Percentiles rank a stretch among this genome's conserved stretches.
Evolutionary conservation across 441 rosid genomes (phyloP).

Genomic region (Daphne laureola): DNA sequence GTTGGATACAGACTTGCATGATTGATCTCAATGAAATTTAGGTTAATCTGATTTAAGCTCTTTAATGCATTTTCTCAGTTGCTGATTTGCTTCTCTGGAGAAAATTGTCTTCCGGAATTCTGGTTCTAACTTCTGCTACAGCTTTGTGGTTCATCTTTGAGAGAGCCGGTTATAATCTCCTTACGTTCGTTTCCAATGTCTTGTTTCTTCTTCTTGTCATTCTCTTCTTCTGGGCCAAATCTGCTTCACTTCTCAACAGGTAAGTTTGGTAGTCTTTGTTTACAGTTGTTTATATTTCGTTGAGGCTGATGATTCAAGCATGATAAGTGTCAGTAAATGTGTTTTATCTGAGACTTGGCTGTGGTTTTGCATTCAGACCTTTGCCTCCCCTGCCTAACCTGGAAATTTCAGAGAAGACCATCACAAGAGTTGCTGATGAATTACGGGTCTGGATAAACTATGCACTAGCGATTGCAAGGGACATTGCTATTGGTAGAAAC

Average conservation of each 20-base stretch:
- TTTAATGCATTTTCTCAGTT: constrained; percentile 29
- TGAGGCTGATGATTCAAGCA: neutral
- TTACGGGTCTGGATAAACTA: constrained; percentile 37
- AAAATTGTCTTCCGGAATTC: constrained; percentile 38
- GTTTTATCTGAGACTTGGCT: neutral
- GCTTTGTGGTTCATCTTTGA: constrained; percentile 65
- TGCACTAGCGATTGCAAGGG: constrained; percentile 46
- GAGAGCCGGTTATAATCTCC: constrained; percentile 55
- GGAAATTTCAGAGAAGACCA: constrained; percentile 63
- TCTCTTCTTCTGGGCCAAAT: constrained; percentile 93
- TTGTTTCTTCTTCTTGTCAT: constrained; percentile 50
- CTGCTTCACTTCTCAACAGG: constrained; percentile 92
- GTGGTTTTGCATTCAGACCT: constrained; percentile 45
- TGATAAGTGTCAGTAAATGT: neutral
- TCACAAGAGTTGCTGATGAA: constrained; percentile 32
- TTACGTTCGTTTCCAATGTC: constrained; percentile 52
- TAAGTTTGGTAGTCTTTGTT: constrained; percentile 10
- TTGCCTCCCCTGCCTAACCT: constrained; percentile 83
- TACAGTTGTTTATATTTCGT: neutral
- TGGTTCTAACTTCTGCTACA: constrained; percentile 45
- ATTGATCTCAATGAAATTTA: too few relatives aligned
- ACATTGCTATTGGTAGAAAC: constrained; percentile 51
- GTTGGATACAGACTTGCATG: too few relatives aligned
- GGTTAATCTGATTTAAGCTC: too few relatives aligned
- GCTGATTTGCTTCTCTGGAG: constrained; percentile 70